Evolutionary conservation across 176 grass and related monocot species (phyloP), one percentile per base, ranked within the genome.

Genomic region (Triticum monococcum): DNA sequence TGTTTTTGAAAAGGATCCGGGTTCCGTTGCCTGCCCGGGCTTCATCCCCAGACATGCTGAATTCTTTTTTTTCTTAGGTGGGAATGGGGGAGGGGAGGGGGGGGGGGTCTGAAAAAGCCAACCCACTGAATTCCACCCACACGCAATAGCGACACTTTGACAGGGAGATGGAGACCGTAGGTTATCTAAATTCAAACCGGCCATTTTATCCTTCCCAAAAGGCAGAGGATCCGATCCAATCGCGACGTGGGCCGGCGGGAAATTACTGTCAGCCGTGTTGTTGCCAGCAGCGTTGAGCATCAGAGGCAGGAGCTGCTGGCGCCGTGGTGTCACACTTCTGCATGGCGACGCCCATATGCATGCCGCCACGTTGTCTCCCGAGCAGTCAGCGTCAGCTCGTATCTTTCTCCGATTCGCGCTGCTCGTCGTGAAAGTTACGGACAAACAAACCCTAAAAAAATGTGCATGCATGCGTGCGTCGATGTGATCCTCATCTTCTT

Each of bases 311-410:
- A 23, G 26, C 28, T 10, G 80, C 64, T 82, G 64, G 80, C 80
- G 80, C 46, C 65, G 10, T 24, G 48, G 23, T 22, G 66, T 83
- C 32, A 35, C 66, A 35, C 66, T 32, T 72, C 54, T 75, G 82
- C 82, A 41, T 43, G 81, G 56, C 37, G 56, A 84, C 14, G 14
- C 23, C 30, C 80, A 71, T n/a, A 37, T 18, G 70, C 75, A 43
- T 31, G 25, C 41, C 2, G 31, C 75, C 81, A 85, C 76, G 68
- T 50, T 45, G 24, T 57, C n/a, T 57, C 43, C 12, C 8, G 18
- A 7, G 59, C 32, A 3, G 68, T 80, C 82, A 85, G 61, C 56
- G 70, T 84, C 82, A 33, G 45, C 7, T 50, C 59, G 12, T 35
- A 64, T 75, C 7, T 64, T 4, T 77, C 5, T 35, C 4, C 23